Evolutionary conservation across 2,329 filamentous ascomycete genomes (phyloP).

Genomic region (Sclerotiophoma versabilis): DNA sequence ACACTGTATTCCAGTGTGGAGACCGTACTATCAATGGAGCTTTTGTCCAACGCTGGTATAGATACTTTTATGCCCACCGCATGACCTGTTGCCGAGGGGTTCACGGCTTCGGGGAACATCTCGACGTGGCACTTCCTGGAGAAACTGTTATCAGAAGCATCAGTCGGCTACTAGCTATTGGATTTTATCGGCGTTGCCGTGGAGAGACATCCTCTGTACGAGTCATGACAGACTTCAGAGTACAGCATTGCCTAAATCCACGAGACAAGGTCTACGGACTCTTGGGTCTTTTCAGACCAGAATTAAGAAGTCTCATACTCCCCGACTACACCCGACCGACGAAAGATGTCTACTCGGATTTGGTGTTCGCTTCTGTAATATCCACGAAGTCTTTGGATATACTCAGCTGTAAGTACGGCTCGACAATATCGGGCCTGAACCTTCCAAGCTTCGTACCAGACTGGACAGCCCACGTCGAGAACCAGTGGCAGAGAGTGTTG

Average conservation of each 20-base stretch:
- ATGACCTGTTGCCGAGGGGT: not conserved
- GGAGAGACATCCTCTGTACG: not conserved
- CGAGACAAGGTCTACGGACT: constrained; percentile 1
- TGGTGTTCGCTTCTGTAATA: not conserved
- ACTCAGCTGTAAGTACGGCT: not conserved
- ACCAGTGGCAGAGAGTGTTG: no score
- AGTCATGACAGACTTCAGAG: not conserved
- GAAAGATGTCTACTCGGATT: not conserved
- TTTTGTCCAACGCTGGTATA: not conserved
- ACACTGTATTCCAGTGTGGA: not conserved
- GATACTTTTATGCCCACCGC: not conserved
- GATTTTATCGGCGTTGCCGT: no score
- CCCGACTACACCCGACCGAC: not conserved
- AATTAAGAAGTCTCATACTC: not conserved
- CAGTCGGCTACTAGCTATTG: no score
- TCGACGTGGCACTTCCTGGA: no score
- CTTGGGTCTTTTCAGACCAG: not conserved
- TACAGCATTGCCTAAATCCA: not conserved
- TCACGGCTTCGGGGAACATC: no score
- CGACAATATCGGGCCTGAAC: not conserved
- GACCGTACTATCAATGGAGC: not conserved
- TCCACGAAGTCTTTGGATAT: not conserved
- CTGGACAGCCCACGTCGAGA: not conserved
- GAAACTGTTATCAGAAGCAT: no score
- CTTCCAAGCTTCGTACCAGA: not conserved